Evolutionary conservation across 106 monocot species (phyloP).

Genomic region (Gastrodia elata): DNA sequence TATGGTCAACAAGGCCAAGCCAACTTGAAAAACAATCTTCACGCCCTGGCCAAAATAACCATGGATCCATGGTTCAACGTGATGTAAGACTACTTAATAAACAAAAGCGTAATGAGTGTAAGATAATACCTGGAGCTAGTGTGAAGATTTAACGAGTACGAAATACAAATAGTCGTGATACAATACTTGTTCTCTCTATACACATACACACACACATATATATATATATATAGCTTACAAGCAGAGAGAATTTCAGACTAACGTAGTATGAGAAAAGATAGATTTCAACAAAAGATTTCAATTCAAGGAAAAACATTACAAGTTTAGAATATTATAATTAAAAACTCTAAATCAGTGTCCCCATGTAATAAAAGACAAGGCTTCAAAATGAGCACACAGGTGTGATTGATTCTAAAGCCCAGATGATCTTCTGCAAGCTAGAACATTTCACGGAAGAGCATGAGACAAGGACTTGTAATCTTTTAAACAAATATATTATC

Average conservation of each 20-base stretch:
- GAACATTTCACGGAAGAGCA: neutral
- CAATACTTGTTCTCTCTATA: no score
- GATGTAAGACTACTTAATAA: neutral
- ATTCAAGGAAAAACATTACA: neutral
- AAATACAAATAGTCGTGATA: neutral
- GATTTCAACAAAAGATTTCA: neutral
- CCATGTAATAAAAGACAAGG: neutral
- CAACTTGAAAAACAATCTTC: slow-evolving; percentile 91
- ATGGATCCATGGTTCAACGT: neutral
- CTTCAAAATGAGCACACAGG: neutral
- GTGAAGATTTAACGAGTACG: neutral
- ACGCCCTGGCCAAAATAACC: slow-evolving; percentile 49
- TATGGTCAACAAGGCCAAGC: slow-evolving; percentile 74
- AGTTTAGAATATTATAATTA: neutral
- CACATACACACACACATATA: neutral
- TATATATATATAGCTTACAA: neutral
- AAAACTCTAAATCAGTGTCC: neutral
- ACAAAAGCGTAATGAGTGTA: neutral
- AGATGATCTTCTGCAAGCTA: neutral
- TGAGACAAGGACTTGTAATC: neutral
- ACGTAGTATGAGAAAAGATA: neutral
- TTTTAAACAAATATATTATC: no score
- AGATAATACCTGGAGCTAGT: neutral
- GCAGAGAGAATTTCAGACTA: neutral
- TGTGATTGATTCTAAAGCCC: neutral